These are phyloP conservation scores for Gossypium herbaceum DNA, from an alignment of 345 rosid species.

Conservation along the genomic window DNA sequence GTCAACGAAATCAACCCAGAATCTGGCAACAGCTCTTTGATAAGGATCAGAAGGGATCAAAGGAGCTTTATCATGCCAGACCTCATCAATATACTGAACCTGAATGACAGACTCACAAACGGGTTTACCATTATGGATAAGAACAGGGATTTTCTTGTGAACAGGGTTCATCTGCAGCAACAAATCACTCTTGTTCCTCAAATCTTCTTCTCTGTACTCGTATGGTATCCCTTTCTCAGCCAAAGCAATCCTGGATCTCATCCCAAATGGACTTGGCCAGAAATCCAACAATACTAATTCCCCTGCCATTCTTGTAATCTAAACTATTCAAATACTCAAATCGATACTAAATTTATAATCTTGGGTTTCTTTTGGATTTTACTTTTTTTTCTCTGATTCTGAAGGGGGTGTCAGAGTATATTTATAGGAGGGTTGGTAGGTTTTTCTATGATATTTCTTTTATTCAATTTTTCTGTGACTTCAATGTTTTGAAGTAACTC, in stretches of 20 bases:
- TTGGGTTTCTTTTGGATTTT: background rate
- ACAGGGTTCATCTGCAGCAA: slow-evolving; percentile 17
- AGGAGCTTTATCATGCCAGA: slow-evolving; percentile 9
- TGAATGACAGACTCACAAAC: slow-evolving; percentile 21
- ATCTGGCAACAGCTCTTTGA: slow-evolving; percentile 11
- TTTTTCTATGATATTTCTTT: too few relatives aligned
- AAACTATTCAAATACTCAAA: too few relatives aligned
- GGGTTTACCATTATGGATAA: slow-evolving; percentile 18
- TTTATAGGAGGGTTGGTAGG: background rate
- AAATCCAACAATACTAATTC: slow-evolving; percentile 8
- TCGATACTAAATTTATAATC: background rate
- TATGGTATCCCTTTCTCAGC: slow-evolving; percentile 14
- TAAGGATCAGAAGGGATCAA: slow-evolving; percentile 22
- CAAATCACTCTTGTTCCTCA: slow-evolving; percentile 17
- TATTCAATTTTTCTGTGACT: too few relatives aligned
- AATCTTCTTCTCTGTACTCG: slow-evolving; percentile 15
- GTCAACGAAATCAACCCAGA: slow-evolving; percentile 22
- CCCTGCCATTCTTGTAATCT: background rate
- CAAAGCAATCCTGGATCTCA: slow-evolving; percentile 18
- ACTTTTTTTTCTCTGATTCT: background rate
- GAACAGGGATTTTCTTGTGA: slow-evolving; percentile 17
- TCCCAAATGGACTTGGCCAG: slow-evolving; percentile 16
- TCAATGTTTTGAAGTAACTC: too few relatives aligned
- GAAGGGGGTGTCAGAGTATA: background rate
- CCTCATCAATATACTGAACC: slow-evolving; percentile 26